Base-by-base conservation (phyloP, 2,329 filamentous ascomycete species). In the Aspergillus floridensis region DNA sequence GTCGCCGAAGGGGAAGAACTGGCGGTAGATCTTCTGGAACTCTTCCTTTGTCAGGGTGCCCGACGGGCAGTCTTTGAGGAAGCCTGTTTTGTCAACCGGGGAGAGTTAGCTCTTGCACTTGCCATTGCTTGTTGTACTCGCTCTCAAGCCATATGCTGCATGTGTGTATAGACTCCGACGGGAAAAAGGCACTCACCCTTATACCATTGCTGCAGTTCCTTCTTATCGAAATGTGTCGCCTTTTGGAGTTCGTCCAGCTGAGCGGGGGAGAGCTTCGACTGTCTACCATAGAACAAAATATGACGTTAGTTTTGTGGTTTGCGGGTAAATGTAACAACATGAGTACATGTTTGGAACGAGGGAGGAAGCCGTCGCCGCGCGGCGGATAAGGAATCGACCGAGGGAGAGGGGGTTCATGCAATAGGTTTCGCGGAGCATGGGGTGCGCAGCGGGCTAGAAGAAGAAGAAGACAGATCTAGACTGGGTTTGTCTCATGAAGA, bases 121-220 rank as follows among this genome's bases (percentile, higher is more conserved):
- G 14, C 10, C 14, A 35, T 35, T 16, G 10, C 16, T 1, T 2
- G 11, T 31, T 22, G 32, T 26, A 10, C 4, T 12, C 32, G 16
- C 6, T 57, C 53, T 11, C 16, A 35, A 35, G 5, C 2, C 32
- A 29, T 35, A 16, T 26, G 24, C 31, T 29, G 26, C 26, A 29
- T 10, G 26, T 26, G 7, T 29, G 7, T 29, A 29, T 29, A 29
- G 26, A 29, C n/a, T 29, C 26, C 26, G 26, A 8, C 1, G 26
- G 21, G 22, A 29, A 26, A 6, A 10, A 38, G 14, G 32, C 12
- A 72, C 86, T 65, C 78, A 96, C 95, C 95, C 85, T 98, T 98
- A 80, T 99, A 98, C 95, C 95, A 99, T 87, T 98, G 93, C 77
- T 99, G 95, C 75, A 99, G 80, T 80, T 99, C 95, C 83, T 98